Conservation (phyloP, 1,284 basidiomycete species). For the Leccinum pallidistipes region DNA sequence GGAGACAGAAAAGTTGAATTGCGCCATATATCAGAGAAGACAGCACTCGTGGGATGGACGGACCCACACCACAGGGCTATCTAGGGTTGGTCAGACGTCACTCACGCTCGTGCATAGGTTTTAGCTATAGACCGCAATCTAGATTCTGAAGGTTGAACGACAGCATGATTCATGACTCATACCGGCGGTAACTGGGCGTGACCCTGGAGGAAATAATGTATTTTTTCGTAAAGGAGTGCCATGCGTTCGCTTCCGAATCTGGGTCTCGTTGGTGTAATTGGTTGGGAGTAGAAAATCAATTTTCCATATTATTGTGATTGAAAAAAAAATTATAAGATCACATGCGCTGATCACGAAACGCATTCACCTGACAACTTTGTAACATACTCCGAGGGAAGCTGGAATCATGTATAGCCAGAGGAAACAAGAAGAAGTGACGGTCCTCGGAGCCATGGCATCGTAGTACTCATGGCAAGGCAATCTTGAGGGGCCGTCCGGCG, state of each 20-base stretch:
- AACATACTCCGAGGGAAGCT: not conserved
- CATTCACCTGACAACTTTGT: not conserved
- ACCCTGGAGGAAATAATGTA: not conserved
- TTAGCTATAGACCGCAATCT: not conserved
- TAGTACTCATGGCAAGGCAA: not conserved
- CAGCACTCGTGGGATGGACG: not conserved
- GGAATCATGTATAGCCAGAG: not conserved
- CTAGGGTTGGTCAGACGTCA: slow-evolving; percentile 4
- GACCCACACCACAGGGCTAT: slow-evolving; percentile 3
- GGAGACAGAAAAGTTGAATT: not conserved
- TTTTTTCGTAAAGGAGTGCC: not conserved
- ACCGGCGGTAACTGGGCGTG: not conserved
- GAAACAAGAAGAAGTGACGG: not conserved
- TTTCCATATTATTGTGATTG: no score
- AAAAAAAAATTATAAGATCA: no score
- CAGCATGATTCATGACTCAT: not conserved
- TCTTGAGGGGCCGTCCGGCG: not conserved
- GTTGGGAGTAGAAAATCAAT: not conserved
- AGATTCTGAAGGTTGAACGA: not conserved
- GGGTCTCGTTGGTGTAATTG: not conserved
- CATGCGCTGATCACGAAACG: not conserved
- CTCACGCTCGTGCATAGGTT: not conserved
- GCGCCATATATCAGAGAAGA: not conserved
- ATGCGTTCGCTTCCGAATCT: not conserved
- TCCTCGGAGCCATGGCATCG: not conserved